Percentiles rank a stretch among this genome's conserved stretches.
phyloP scores from a whole-genome alignment of 352 stramenopile genomes.

The Globisporangium rhizosaccharum region DNA sequence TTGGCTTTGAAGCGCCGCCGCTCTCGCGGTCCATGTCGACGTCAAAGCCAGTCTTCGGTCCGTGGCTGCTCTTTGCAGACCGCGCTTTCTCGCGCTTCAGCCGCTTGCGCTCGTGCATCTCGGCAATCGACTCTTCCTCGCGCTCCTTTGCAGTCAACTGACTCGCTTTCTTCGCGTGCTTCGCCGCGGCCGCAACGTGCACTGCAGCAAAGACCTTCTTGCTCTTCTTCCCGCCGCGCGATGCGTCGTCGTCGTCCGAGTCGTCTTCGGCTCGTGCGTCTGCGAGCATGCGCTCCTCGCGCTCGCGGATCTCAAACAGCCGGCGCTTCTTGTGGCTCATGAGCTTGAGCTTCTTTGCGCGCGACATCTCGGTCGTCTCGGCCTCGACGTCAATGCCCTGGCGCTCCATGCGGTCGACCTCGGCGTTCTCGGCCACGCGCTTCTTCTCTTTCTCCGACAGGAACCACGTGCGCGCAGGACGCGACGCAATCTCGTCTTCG shows the following conservation, averaged over 20 bases:
- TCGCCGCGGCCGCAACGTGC: slow-evolving; percentile 70
- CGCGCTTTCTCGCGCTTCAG: slow-evolving; percentile 73
- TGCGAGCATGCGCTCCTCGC: slow-evolving; percentile 73
- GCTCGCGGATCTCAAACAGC: slow-evolving; percentile 78
- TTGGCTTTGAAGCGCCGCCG: slow-evolving; percentile 17
- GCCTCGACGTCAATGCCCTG: slow-evolving; percentile 28
- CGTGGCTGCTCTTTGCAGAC: slow-evolving; percentile 48
- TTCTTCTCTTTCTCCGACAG: slow-evolving; percentile 90
- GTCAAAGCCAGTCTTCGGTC: slow-evolving; percentile 51
- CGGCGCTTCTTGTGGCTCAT: slow-evolving; percentile 88
- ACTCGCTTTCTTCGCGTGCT: slow-evolving; percentile 77
- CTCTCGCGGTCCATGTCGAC: slow-evolving; percentile 51
- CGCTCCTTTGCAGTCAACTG: slow-evolving; percentile 44
- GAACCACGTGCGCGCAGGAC: slow-evolving; percentile 90
- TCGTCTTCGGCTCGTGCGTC: slow-evolving; percentile 36
- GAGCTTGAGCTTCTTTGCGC: slow-evolving; percentile 72
- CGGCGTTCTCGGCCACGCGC: slow-evolving; percentile 59
- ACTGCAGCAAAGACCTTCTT: slow-evolving; percentile 78
- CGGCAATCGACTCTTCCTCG: slow-evolving; percentile 74
- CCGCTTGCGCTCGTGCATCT: slow-evolving; percentile 74
- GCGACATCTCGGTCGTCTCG: slow-evolving; percentile 30
- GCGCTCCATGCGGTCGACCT: slow-evolving; percentile 47
- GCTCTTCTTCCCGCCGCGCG: slow-evolving; percentile 23
- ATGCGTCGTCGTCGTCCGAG: slow-evolving; percentile 23
- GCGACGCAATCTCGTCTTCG: slow-evolving; percentile 85